Evolutionary conservation across 1,284 basidiomycete species (phyloP).

Genomic region (Fomitopsis schrenkii): DNA sequence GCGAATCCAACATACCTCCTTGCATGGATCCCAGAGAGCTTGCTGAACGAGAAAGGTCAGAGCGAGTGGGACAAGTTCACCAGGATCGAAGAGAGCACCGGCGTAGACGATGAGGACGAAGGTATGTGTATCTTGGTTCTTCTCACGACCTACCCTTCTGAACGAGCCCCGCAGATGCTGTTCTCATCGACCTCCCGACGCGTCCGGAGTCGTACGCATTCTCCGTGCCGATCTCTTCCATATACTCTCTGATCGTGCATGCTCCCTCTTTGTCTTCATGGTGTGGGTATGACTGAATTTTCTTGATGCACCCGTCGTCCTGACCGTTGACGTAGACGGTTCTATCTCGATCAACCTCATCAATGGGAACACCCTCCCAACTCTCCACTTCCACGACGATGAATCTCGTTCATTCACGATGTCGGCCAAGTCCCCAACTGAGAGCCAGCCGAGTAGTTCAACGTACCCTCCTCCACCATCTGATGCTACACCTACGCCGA

Average conservation of each 20-base stretch:
- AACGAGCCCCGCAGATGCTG: conserved; percentile 48
- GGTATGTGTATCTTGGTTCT: conserved; percentile 37
- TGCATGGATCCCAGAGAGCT: conserved; percentile 82
- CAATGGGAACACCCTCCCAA: conserved; percentile 86
- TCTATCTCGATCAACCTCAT: conserved; percentile 81
- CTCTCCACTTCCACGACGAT: conserved; percentile 95
- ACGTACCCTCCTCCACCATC: conserved; percentile 64
- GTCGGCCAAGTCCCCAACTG: conserved; percentile 38
- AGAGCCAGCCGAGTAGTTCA: conserved; percentile 21
- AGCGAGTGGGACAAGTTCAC: conserved; percentile 85
- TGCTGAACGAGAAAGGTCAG: conserved; percentile 72
- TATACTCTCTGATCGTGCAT: conserved; percentile 88
- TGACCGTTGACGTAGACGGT: conserved; percentile 44
- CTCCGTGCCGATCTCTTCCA: conserved; percentile 83
- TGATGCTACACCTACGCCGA: conserved; percentile 37
- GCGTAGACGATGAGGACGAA: conserved; percentile 63
- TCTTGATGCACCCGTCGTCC: not conserved
- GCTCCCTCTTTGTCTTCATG: conserved; percentile 84
- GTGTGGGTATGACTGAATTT: conserved; percentile 52
- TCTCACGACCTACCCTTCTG: not conserved
- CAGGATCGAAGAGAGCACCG: conserved; percentile 67
- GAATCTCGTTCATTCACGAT: conserved; percentile 78
- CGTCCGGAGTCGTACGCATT: conserved; percentile 91
- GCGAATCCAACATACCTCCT: conserved; percentile 70
- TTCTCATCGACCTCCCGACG: conserved; percentile 73